Evolutionary conservation across 192 early-diverging fungal genomes (phyloP).

Genomic region (Podila horticola): DNA sequence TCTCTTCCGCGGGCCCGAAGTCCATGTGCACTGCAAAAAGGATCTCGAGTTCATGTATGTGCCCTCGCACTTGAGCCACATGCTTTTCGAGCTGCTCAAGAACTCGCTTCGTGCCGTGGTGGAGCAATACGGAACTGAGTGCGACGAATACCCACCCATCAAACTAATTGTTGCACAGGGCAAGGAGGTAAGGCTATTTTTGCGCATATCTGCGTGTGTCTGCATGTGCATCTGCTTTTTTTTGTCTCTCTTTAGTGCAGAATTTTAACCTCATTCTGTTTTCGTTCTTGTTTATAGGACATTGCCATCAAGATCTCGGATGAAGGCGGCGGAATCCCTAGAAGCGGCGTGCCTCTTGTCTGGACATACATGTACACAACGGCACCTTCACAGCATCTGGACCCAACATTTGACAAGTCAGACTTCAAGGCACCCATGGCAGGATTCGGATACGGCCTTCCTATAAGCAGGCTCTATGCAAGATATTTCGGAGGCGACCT

Average conservation of each 20-base stretch:
- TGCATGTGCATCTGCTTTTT: background rate
- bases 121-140: slow-evolving; percentile 86
- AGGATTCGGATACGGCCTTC: slow-evolving; percentile 96
- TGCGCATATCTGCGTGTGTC: background rate
- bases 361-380: slow-evolving; percentile 97
- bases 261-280: background rate
- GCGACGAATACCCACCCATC: slow-evolving; percentile 91
- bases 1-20: slow-evolving; percentile 82
- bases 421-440: slow-evolving; percentile 85
- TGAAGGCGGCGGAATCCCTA: slow-evolving; percentile 93
- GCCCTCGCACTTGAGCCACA: slow-evolving; percentile 94
- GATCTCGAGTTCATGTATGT: slow-evolving; percentile 97
- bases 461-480: slow-evolving; percentile 90
- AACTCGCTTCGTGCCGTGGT: slow-evolving; percentile 96
- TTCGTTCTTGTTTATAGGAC: slow-evolving; percentile 65
- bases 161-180: slow-evolving; percentile 91
- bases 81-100: slow-evolving; percentile 98
- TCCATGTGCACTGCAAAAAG: slow-evolving; percentile 76
- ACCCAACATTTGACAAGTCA: slow-evolving; percentile 76
- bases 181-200: slow-evolving; percentile 65
- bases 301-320: slow-evolving; percentile 97
- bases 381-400: slow-evolving; percentile 74
- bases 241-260: background rate
- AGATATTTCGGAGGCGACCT: slow-evolving; percentile 98
- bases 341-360: slow-evolving; percentile 87